A percentile compares a stretch with the other conserved stretches of the same genome.
Evolutionary conservation across 2,329 filamentous ascomycete genomes (phyloP).

Genomic region (Botrytis aclada): DNA sequence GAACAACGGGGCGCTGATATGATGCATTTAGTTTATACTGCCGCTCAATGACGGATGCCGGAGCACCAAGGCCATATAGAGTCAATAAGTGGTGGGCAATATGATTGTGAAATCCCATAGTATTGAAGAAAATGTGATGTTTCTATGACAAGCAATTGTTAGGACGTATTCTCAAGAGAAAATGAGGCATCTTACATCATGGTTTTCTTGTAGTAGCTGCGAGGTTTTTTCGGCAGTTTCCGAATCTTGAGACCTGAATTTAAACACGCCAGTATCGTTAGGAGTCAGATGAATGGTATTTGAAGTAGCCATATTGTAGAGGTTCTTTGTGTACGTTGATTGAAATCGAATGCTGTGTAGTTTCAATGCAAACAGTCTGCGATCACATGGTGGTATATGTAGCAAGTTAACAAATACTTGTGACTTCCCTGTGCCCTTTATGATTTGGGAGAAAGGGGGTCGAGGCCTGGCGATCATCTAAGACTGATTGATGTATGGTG

Average conservation of each 20-base stretch:
- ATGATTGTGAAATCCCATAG: constrained; percentile 76
- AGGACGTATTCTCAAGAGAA: not conserved
- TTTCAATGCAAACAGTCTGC: not conserved
- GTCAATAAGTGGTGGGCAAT: constrained; percentile 75
- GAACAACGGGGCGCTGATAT: constrained; percentile 61
- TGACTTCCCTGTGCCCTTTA: not conserved
- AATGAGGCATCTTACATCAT: constrained; percentile 46
- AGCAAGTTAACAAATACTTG: not conserved
- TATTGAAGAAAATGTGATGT: constrained; percentile 80
- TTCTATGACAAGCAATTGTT: constrained; percentile 43
- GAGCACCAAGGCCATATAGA: constrained; percentile 72
- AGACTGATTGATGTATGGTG: not conserved
- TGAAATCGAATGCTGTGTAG: not conserved
- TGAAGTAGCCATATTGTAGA: constrained; percentile 31
- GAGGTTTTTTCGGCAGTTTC: constrained; percentile 62
- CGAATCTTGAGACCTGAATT: constrained; percentile 47
- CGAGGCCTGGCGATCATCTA: not conserved
- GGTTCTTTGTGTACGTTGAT: not conserved
- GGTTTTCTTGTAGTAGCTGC: constrained; percentile 71
- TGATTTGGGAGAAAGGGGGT: not conserved
- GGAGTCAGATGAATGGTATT: constrained; percentile 47
- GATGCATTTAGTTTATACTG: constrained; percentile 62
- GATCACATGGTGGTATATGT: not conserved
- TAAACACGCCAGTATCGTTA: constrained; percentile 50
- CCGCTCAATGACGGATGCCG: constrained; percentile 54